A percentile compares a stretch with the other conserved stretches of the same genome.
phyloP scores from a whole-genome alignment of 768 basidiomycete genomes.

The Mycena leptocephala region DNA sequence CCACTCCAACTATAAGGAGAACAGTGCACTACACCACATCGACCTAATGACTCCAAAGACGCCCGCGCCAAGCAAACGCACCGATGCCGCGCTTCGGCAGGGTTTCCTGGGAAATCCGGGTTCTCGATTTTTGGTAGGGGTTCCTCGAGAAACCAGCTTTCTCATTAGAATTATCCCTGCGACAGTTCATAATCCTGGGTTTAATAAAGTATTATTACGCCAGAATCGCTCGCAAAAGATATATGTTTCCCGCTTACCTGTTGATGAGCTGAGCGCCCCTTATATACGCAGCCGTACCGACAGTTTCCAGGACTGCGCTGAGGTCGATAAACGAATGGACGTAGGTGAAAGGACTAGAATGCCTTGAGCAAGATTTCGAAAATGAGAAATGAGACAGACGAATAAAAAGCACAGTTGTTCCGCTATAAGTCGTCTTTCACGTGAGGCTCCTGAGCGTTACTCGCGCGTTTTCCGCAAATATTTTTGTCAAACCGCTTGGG shows the following conservation, averaged over 20 bases:
- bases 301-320: conserved; percentile 66
- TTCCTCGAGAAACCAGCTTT: too few relatives aligned
- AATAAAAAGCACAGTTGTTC: conserved; percentile 37
- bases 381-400: neutral
- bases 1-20: too few relatives aligned
- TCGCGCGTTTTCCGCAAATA: too few relatives aligned
- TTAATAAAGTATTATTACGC: neutral
- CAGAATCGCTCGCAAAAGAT: too few relatives aligned
- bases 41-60: too few relatives aligned
- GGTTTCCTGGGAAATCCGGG: too few relatives aligned
- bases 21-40: too few relatives aligned
- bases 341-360: conserved; percentile 58
- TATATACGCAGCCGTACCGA: conserved; percentile 71
- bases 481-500: too few relatives aligned
- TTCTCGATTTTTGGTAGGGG: too few relatives aligned
- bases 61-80: too few relatives aligned
- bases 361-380: neutral
- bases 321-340: conserved; percentile 61
- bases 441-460: neutral
- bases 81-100: too few relatives aligned
- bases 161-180: too few relatives aligned
- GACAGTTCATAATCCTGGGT: conserved; percentile 61
- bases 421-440: neutral
- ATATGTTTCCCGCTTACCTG: conserved; percentile 24
- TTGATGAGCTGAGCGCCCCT: conserved; percentile 67